These are phyloP conservation scores for Lobulomyces angularis DNA, from an alignment of 192 early-diverging fungal species.

Conservation along the genomic window DNA sequence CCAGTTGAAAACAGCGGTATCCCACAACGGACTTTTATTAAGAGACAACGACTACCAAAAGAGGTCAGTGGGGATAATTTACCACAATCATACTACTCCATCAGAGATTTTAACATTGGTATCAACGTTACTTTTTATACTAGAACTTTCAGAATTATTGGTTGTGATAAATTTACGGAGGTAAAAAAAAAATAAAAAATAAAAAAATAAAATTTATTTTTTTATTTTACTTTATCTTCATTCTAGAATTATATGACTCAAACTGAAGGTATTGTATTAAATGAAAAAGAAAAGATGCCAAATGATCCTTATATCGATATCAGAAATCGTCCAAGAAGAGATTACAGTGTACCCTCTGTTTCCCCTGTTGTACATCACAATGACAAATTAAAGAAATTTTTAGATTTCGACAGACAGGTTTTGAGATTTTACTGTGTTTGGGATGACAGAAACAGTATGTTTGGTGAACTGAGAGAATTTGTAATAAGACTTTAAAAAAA, in stretches of 20 bases:
- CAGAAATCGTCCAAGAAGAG: conserved; percentile 29
- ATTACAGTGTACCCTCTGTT: too few species aligned
- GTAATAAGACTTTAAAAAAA: conserved; percentile 11
- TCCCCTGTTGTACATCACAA: conserved; percentile 1
- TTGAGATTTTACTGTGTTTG: conserved; percentile 53
- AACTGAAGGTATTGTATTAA: conserved; percentile 37
- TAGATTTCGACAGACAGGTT: conserved; percentile 49
- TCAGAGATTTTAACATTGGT: conserved; percentile 41
- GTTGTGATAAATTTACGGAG: conserved; percentile 48
- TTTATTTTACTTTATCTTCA: neutral
- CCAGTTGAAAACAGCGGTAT: conserved; percentile 50
- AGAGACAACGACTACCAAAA: conserved; percentile 47
- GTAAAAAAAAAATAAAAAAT: conserved; percentile 15
- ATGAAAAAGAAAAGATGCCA: conserved; percentile 36
- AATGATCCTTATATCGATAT: conserved; percentile 33
- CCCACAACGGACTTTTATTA: conserved; percentile 50
- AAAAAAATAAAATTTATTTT: neutral
- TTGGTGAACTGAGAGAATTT: conserved; percentile 51
- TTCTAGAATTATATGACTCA: conserved; percentile 36
- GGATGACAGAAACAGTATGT: conserved; percentile 47
- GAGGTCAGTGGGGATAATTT: too few species aligned
- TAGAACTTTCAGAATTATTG: conserved; percentile 44
- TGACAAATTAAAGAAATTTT: conserved; percentile 44
- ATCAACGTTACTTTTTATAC: conserved; percentile 49
- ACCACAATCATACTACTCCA: conserved; percentile 40